Evolutionary conservation across 2,329 filamentous ascomycete genomes (phyloP).

Genomic region (Clonostachys solani): DNA sequence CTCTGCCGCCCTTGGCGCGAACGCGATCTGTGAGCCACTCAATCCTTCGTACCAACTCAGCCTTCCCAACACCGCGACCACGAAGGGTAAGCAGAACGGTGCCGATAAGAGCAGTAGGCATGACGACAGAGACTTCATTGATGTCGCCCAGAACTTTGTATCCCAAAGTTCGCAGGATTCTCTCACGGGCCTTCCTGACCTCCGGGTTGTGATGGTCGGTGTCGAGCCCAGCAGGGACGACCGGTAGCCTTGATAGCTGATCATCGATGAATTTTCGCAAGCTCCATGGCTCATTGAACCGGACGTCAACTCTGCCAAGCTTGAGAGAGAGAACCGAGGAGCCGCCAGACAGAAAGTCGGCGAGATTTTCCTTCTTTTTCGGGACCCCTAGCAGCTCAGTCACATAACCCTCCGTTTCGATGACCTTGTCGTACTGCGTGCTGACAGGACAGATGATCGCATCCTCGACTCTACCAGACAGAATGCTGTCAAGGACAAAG

Average conservation of each 20-base stretch:
- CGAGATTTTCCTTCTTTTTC: slow-evolving; percentile 91
- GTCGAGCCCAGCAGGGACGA: slow-evolving; percentile 32
- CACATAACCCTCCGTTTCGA: slow-evolving; percentile 96
- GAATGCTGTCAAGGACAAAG: slow-evolving; percentile 85
- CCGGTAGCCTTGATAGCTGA: slow-evolving; percentile 57
- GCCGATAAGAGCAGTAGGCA: slow-evolving; percentile 95
- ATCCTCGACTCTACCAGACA: slow-evolving; percentile 85
- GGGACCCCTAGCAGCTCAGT: slow-evolving; percentile 89
- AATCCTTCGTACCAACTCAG: slow-evolving; percentile 79
- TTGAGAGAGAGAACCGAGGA: slow-evolving; percentile 86
- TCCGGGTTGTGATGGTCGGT: slow-evolving; percentile 41
- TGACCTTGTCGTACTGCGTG: slow-evolving; percentile 98
- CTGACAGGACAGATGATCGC: slow-evolving; percentile 92
- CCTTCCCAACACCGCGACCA: slow-evolving; percentile 84
- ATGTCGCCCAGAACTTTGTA: slow-evolving; percentile 93
- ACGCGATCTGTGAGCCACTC: slow-evolving; percentile 87
- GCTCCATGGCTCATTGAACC: slow-evolving; percentile 97
- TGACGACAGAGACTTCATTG: slow-evolving; percentile 93
- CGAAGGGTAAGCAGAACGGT: slow-evolving; percentile 88
- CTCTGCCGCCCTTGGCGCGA: slow-evolving; percentile 79
- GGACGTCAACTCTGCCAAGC: slow-evolving; percentile 87
- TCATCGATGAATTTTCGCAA: slow-evolving; percentile 75
- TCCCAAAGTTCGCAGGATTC: slow-evolving; percentile 78
- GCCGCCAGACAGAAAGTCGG: slow-evolving; percentile 78
- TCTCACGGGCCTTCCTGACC: slow-evolving; percentile 55